phyloP scores from a whole-genome alignment of 2,329 filamentous ascomycete genomes.

The Microascus cirrosus region DNA sequence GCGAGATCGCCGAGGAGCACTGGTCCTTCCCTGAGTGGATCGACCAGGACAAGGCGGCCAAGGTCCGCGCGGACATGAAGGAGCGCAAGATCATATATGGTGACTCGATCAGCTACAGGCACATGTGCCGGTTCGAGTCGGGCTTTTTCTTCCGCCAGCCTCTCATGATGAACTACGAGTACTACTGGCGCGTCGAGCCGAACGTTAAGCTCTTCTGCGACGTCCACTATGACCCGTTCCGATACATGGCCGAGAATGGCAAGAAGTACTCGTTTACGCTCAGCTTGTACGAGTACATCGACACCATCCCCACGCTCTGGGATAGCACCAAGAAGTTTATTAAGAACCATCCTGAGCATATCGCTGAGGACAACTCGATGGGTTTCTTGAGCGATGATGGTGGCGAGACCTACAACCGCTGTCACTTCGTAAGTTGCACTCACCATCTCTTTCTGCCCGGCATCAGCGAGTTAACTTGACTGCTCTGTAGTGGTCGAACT shows the following conservation, averaged over 20 bases:
- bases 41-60: constrained; percentile 83
- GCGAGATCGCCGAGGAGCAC: constrained; percentile 79
- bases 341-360: constrained; percentile 77
- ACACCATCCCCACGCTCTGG: constrained; percentile 95
- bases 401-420: constrained; percentile 89
- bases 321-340: constrained; percentile 93
- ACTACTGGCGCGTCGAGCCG: constrained; percentile 99
- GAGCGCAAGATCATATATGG: constrained; percentile 96
- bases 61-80: constrained; percentile 89
- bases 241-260: constrained; percentile 86
- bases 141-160: constrained; percentile 98
- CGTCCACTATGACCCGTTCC: constrained; percentile 91
- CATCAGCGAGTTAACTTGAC: background rate
- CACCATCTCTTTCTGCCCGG: background rate
- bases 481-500: constrained; percentile 86
- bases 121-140: constrained; percentile 99
- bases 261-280: constrained; percentile 99
- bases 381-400: constrained; percentile 83
- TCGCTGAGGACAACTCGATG: constrained; percentile 77
- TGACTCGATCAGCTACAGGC: constrained; percentile 90
- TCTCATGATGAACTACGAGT: constrained; percentile 92
- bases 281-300: constrained; percentile 90
- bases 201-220: constrained; percentile 96
- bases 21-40: constrained; percentile 97
- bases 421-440: constrained; percentile 69